Evolutionary conservation across 441 rosid genomes (phyloP).

Genomic region (Arabidopsis hybrid): DNA sequence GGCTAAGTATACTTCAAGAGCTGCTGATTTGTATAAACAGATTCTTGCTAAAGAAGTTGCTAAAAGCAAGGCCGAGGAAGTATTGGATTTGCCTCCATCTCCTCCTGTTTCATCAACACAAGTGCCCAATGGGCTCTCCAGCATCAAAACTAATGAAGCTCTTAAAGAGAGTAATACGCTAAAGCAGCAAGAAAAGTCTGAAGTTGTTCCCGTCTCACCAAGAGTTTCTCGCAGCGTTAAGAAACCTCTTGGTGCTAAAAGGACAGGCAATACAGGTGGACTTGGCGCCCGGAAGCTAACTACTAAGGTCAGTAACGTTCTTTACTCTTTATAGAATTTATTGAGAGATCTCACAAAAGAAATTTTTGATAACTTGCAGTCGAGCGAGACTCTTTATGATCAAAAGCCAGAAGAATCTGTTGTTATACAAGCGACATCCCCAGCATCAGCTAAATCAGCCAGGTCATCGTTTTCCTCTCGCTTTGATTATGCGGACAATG

Average conservation of each 20-base stretch:
- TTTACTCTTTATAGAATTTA: not conserved
- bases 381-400: constrained; percentile 86
- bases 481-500: constrained; percentile 82
- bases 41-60: constrained; percentile 85
- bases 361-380: constrained; percentile 52
- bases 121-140: constrained; percentile 64
- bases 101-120: constrained; percentile 64
- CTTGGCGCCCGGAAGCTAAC: constrained; percentile 94
- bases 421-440: constrained; percentile 53
- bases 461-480: constrained; percentile 74
- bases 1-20: constrained; percentile 94
- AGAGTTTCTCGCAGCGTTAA: constrained; percentile 67
- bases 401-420: constrained; percentile 90
- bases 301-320: constrained; percentile 57
- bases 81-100: constrained; percentile 58
- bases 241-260: constrained; percentile 89
- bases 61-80: constrained; percentile 81
- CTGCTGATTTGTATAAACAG: constrained; percentile 92
- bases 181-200: constrained; percentile 54
- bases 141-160: constrained; percentile 54
- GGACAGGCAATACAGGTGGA: constrained; percentile 78
- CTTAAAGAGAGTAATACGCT: constrained; percentile 52
- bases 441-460: constrained; percentile 57
- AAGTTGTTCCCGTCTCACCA: constrained; percentile 53
- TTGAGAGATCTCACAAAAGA: not conserved